Evolutionary conservation across 768 basidiomycete species (phyloP), one percentile per base, ranked within the genome.

Genomic region (Podaxis sp.): DNA sequence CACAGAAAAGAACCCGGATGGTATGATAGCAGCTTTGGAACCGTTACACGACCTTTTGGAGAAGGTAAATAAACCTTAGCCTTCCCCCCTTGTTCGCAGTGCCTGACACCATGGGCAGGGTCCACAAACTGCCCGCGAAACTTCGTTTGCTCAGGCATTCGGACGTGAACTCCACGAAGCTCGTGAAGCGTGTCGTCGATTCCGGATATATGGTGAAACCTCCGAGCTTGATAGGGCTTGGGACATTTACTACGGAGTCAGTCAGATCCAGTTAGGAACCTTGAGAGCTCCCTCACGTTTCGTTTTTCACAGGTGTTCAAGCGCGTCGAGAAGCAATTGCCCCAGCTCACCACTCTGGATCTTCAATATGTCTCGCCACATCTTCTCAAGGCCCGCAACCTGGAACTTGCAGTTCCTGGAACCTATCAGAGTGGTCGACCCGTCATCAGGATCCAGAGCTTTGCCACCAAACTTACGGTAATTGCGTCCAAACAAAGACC

Each of bases 401-500:
- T 98, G 37, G 94, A 97, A 43, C 80, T 98, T 22, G 97, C 97
- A n/a, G 92, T 98, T 43, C 97, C 97, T 59, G 96, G 95, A 17
- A 96, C 95, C 11, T 98, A 98, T 71, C 92, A 94, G 68, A 89
- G 89, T 63, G 94, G 95, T 40, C 88, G 90, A 64, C 83, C 87
- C 1, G 85, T 95, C 63, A 85, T 96, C 67, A 87, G 79, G 63
- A 98, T 98, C 50, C 73, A 80, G 46, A 89, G 88, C 73, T 98
- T 98, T 72, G 83, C 91, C 1, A 86, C 94, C 0, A 97, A 96
- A 68, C 78, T 98, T 65, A 87, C 90, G 4, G 96, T 98, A 58
- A 97, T 99, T 67, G 87, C 91, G 6, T 98, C 96, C 15, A 99
- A 99, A 75, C 96, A 98, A 76, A 88, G 96, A 1, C 97, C 97